Conservation (phyloP, 768 basidiomycete species). For the Postia placenta region DNA sequence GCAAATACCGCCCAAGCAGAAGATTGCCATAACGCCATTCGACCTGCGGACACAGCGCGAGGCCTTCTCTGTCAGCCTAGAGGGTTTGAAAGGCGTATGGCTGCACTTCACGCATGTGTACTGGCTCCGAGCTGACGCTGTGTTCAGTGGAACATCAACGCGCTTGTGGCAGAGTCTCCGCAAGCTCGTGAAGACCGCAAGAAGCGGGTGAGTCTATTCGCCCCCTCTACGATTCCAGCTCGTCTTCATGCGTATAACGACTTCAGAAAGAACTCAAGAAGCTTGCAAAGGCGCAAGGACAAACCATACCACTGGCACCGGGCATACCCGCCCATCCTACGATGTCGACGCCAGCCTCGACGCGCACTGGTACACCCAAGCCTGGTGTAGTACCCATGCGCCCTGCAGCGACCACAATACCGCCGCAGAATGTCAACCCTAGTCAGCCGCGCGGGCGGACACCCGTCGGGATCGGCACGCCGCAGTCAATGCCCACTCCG, state of each 20-base stretch:
- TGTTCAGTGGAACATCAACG: conserved; percentile 58
- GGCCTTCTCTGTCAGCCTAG: conserved; percentile 66
- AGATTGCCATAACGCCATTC: conserved; percentile 53
- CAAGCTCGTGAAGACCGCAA: conserved; percentile 76
- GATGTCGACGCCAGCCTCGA: conserved; percentile 1
- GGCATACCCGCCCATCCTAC: conserved; percentile 11
- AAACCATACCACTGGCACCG: conserved; percentile 15
- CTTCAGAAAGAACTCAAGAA: conserved; percentile 72
- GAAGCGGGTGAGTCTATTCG: conserved; percentile 51
- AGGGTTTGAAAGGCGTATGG: conserved; percentile 68
- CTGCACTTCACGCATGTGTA: conserved; percentile 9
- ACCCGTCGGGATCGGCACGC: conserved; percentile 21
- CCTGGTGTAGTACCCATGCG: conserved; percentile 5
- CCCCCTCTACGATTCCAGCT: no score
- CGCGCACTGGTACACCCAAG: conserved; percentile 18
- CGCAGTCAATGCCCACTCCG: conserved; percentile 15
- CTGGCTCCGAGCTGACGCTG: conserved; percentile 6
- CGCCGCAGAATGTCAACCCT: conserved; percentile 16
- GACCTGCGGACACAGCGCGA: conserved; percentile 63
- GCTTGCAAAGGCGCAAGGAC: conserved; percentile 50
- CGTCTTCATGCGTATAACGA: neutral
- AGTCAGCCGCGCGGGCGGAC: conserved; percentile 18
- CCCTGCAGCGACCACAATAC: conserved; percentile 9
- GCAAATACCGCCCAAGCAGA: conserved; percentile 66
- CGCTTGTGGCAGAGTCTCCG: conserved; percentile 58